A percentile compares a stretch with the other conserved stretches of the same genome.
Evolutionary conservation across 768 basidiomycete genomes (phyloP).

Genomic region (Suillus brevipes): DNA sequence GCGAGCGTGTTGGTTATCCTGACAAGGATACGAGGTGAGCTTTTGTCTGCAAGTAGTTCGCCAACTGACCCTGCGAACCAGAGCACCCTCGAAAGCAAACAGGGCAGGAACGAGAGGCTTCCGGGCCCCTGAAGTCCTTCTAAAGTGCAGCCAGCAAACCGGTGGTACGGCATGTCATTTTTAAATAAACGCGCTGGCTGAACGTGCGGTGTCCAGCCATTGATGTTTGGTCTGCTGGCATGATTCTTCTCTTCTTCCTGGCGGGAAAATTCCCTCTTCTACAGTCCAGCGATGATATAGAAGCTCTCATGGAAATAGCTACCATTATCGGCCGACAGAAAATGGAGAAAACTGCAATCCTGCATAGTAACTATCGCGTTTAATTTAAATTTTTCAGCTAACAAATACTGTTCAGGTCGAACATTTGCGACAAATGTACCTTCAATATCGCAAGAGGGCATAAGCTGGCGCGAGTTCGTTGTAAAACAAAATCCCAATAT

Average conservation of each 20-base stretch:
- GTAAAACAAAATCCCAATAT: slow-evolving; percentile 75
- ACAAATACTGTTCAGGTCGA: slow-evolving; percentile 57
- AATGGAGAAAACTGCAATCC: slow-evolving; percentile 82
- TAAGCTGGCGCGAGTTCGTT: slow-evolving; percentile 73
- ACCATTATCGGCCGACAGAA: slow-evolving; percentile 77
- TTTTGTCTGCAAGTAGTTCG: background rate
- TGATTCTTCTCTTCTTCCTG: slow-evolving; percentile 90
- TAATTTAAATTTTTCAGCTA: slow-evolving; percentile 4
- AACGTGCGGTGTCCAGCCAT: slow-evolving; percentile 58
- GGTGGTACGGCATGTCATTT: slow-evolving; percentile 61
- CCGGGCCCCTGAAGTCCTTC: slow-evolving; percentile 91
- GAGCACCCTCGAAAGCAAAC: slow-evolving; percentile 88
- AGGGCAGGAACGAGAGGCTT: slow-evolving; percentile 97
- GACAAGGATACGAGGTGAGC: slow-evolving; percentile 71
- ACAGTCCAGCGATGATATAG: slow-evolving; percentile 90
- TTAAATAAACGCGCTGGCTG: slow-evolving; percentile 9
- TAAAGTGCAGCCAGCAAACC: slow-evolving; percentile 92
- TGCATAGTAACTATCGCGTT: slow-evolving; percentile 71
- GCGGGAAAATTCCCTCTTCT: slow-evolving; percentile 92
- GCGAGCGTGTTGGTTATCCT: slow-evolving; percentile 77
- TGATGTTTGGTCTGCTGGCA: slow-evolving; percentile 95
- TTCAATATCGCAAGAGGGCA: slow-evolving; percentile 63
- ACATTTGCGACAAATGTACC: slow-evolving; percentile 91
- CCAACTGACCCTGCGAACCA: slow-evolving; percentile 26
- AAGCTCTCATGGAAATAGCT: slow-evolving; percentile 94